phyloP scores from a whole-genome alignment of 306 rosid species.

The Corylus avellana region DNA sequence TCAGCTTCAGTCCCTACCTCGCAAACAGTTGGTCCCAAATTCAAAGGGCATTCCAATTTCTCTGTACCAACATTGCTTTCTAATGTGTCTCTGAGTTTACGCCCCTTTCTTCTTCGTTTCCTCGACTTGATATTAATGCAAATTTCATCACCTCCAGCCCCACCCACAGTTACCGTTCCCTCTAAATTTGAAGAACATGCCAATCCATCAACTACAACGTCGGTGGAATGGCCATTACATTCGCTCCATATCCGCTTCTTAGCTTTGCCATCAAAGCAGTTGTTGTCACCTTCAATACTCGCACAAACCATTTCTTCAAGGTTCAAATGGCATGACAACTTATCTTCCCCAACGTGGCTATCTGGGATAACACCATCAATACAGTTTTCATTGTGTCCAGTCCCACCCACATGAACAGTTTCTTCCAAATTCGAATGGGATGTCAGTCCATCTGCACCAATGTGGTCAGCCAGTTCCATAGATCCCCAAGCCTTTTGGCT shows the following conservation, averaged over 20 bases:
- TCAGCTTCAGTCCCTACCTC: neutral
- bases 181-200: neutral
- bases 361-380: neutral
- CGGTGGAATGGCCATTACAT: neutral
- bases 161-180: neutral
- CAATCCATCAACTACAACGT: conserved; percentile 15
- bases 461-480: neutral
- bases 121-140: neutral
- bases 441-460: neutral
- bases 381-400: conserved; percentile 4
- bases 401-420: neutral
- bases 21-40: neutral
- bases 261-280: neutral
- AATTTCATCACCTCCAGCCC: neutral
- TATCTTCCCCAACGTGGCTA: neutral
- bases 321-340: neutral
- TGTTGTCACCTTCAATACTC: neutral
- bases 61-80: neutral
- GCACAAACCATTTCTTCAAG: neutral
- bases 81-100: neutral
- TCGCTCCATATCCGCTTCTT: neutral
- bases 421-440: neutral
- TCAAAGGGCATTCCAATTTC: neutral
- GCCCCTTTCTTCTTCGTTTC: neutral
- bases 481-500: neutral